Conservation (phyloP, 1,284 basidiomycete species). For the Sparassis latifolia region DNA sequence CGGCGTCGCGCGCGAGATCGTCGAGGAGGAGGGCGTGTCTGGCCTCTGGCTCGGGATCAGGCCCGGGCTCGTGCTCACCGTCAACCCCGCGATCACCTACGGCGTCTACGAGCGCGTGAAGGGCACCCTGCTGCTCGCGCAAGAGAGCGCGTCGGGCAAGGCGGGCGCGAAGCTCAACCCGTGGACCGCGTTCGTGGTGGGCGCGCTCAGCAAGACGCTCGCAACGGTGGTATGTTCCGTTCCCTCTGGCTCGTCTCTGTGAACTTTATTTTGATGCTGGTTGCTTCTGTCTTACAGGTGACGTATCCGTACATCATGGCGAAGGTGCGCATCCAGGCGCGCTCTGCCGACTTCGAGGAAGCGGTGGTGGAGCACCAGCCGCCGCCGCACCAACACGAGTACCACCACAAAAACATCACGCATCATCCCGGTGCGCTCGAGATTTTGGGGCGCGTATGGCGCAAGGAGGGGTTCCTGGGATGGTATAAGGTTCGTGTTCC, state of each 20-base stretch:
- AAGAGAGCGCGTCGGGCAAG: conserved; percentile 29
- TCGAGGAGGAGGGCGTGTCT: conserved; percentile 86
- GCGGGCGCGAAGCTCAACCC: conserved; percentile 62
- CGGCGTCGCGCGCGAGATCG: conserved; percentile 79
- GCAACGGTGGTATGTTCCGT: conserved; percentile 79
- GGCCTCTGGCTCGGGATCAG: conserved; percentile 94
- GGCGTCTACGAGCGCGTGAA: conserved; percentile 94
- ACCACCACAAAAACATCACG: conserved; percentile 26
- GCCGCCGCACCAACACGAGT: conserved; percentile 31
- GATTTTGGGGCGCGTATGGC: conserved; percentile 70
- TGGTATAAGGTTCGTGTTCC: conserved; percentile 85
- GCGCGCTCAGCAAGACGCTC: conserved; percentile 93
- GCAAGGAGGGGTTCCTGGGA: conserved; percentile 74
- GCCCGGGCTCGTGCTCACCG: conserved; percentile 88
- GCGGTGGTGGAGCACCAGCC: conserved; percentile 34
- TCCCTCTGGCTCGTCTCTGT: conserved; percentile 1
- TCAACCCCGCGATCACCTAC: conserved; percentile 98
- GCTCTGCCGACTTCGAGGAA: conserved; percentile 49
- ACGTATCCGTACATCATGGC: conserved; percentile 95
- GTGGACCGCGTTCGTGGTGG: conserved; percentile 78
- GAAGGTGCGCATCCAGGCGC: conserved; percentile 94
- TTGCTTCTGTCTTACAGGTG: conserved; percentile 41
- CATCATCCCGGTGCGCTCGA: conserved; percentile 71
- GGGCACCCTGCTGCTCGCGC: conserved; percentile 52
- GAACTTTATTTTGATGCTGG: not conserved